Evolutionary conservation across 768 basidiomycete genomes (phyloP), one percentile per base, ranked within the genome.

Genomic region (Chiua virens): DNA sequence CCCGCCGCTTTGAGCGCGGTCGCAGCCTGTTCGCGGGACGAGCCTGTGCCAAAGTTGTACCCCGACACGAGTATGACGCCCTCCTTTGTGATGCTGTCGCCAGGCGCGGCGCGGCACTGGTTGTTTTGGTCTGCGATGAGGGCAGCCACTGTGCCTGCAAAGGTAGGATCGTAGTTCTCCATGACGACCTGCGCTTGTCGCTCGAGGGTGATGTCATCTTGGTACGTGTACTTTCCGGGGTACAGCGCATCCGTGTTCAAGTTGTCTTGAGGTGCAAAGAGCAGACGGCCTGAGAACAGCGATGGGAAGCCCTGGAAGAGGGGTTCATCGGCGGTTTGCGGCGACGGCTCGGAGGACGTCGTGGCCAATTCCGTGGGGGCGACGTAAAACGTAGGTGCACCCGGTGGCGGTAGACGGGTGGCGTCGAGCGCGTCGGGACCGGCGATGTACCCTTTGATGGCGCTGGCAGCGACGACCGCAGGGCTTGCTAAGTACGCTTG

Each of bases 31-130:
- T 99, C 97, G 47, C 97, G 86, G 23, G 96, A 98, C 0, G 95
- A 98, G 8, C 97, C 97, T 1, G 97, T 99, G 56, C 97, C 97
- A 66, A 99, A 98, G 75, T 99, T 99, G 75, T 92, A 98, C 13
- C 97, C 97, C 5, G 93, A 81, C 10, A 95, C 86, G 22, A 99
- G 81, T 50, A 98, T 73, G 13, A 86, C 82, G 27, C 93, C 94
- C 15, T 73, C 65, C 60, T 80, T 81, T 4, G 66, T 70, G 25
- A 60, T 55, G 8, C 58, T 52, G 30, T 67, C 55, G 25, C 46
- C 36, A 42, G 36, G 56, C 32, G 45, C 47, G 27, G 71, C 63
- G 13, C 64, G 41, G 8, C 21, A 37, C 37, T 62, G 52, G 17
- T 41, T n/a, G 32, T 42, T n/a, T 35, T 62, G 56, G 37, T 61